Evolutionary conservation across 345 rosid species (phyloP), one percentile per base, ranked within the genome.

Genomic region (Salix udensis): DNA sequence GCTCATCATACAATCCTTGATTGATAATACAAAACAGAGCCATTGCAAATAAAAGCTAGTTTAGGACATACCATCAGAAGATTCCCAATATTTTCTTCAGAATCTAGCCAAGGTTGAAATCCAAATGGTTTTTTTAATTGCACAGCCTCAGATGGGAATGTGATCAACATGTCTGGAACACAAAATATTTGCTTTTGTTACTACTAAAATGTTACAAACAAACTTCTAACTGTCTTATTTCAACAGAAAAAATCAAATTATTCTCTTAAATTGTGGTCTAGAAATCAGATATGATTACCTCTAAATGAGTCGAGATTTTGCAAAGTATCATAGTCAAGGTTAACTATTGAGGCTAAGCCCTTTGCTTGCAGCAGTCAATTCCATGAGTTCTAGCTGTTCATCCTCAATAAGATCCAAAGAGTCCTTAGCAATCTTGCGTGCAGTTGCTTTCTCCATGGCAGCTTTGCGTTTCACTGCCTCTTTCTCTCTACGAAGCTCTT

Each of bases 361-460:
- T 87, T 90, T 94, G 88, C 88, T 91, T 48, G 86, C 82, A 87
- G 97, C 94, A 71, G 96, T 97, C 89, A 94, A 85, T 70, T 96
- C 99, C 99, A 96, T 94, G 84, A 96, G 90, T 83, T 96, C 99
- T 82, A 94, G 87, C 82, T 94, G 99, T 76, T 96, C 98, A 89
- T 96, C 99, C 84, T 96, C 99, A 68, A 96, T 85, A 81, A 96
- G 97, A 87, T 94, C 99, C 97, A 92, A 89, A 67, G 99, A 89
- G 78, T 96, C 99, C 80, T 91, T 96, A 70, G 99, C 99, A 85
- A 94, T 89, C 82, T 85, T 92, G 71, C 98, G 95, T 53, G 99
- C 98, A 83, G 97, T 90, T 70, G 99, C 99, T 85, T 87, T 96
- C 91, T 96, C 98, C 82, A 90, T 77, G 39, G 99, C 99, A 86